These are phyloP conservation scores for Ophiocytium majus DNA, from an alignment of 352 stramenopile species.

Conservation along the genomic window DNA sequence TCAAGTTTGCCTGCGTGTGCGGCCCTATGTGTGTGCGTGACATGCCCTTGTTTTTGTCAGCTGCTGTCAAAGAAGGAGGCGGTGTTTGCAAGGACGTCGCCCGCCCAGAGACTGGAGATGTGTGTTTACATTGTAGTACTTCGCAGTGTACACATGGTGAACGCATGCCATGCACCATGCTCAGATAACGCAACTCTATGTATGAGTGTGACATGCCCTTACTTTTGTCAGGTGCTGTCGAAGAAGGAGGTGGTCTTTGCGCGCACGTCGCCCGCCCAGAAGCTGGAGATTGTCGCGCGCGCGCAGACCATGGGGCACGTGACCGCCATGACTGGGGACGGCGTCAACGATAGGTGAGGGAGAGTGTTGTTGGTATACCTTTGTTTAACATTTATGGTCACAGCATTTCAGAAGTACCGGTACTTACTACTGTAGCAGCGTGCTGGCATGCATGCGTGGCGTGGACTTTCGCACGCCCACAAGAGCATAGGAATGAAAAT, in stretches of 20 bases:
- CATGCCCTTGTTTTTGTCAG: background rate
- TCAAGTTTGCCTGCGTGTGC: too few relatives aligned
- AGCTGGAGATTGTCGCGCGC: conserved; percentile 88
- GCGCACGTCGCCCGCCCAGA: conserved; percentile 85
- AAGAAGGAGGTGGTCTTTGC: conserved; percentile 86
- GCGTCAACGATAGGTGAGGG: conserved; percentile 86
- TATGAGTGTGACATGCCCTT: background rate
- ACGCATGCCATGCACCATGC: background rate
- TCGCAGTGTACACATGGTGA: background rate
- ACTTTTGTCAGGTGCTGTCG: conserved; percentile 62
- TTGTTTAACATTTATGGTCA: background rate
- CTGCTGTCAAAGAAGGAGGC: background rate
- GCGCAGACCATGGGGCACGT: conserved; percentile 73
- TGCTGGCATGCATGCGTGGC: too few relatives aligned
- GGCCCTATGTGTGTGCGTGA: background rate
- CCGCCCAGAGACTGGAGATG: too few relatives aligned
- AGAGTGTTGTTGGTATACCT: conserved; percentile 7
- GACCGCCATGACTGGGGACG: conserved; percentile 90
- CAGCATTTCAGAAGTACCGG: too few relatives aligned
- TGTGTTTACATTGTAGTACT: too few relatives aligned
- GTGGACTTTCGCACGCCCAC: too few relatives aligned
- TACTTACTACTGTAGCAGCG: too few relatives aligned
- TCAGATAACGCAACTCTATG: background rate
- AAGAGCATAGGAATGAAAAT: too few relatives aligned
- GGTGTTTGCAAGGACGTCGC: background rate